phyloP scores from a whole-genome alignment of 257 asterid species.

The Fraxinus excelsior region DNA sequence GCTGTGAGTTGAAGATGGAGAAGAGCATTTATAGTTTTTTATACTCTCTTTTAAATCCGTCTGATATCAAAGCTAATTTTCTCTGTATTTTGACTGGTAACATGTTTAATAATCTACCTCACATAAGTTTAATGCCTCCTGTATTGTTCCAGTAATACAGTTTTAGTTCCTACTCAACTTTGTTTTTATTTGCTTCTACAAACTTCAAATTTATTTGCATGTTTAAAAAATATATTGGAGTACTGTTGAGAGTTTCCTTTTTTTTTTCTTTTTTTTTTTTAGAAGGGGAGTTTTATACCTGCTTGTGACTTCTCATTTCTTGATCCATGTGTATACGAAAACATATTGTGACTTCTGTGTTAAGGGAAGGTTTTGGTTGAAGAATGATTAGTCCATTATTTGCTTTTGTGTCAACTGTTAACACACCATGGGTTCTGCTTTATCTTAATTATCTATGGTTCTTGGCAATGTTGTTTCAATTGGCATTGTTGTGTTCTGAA shows the following conservation, averaged over 20 bases:
- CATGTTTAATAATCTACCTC: not conserved
- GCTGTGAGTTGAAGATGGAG: not conserved
- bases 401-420: not conserved
- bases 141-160: not conserved
- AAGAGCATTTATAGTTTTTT: not conserved
- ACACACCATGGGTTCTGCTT: not conserved
- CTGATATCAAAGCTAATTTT: conserved; percentile 12
- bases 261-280: not conserved
- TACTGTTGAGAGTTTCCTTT: not conserved
- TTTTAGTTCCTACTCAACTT: not conserved
- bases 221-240: not conserved
- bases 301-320: not conserved
- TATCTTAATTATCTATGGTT: not conserved
- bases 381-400: not conserved
- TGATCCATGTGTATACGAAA: not conserved
- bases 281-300: not conserved
- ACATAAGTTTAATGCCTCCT: not conserved
- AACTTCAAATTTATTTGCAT: not conserved
- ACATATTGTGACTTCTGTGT: not conserved
- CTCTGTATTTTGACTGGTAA: not conserved
- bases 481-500: not conserved
- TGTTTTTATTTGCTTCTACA: not conserved
- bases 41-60: not conserved
- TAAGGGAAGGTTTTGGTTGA: not conserved
- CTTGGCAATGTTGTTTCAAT: not conserved